phyloP scores from a whole-genome alignment of 352 stramenopile genomes.

The Peronospora destructor region DNA sequence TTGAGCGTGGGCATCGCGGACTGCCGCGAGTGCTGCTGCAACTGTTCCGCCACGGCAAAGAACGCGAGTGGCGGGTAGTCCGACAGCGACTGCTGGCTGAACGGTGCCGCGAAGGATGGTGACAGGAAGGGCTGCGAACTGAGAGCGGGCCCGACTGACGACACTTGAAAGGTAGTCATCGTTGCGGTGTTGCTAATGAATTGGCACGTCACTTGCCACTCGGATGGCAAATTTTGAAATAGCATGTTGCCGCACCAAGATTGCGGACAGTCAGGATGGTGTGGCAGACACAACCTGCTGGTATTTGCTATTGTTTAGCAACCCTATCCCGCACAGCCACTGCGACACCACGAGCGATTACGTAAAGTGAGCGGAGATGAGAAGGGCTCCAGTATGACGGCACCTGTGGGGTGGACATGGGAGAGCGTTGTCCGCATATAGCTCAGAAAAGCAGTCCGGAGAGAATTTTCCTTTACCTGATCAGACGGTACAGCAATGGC shows the following conservation, averaged over 20 bases:
- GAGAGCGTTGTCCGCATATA: not conserved
- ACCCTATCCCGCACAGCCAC: not conserved
- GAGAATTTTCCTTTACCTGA: not conserved
- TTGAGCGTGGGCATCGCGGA: conserved; percentile 9
- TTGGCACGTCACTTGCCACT: conserved; percentile 9
- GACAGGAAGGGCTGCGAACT: conserved; percentile 25
- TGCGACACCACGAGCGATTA: conserved; percentile 24
- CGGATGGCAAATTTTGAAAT: conserved; percentile 33
- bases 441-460: not conserved
- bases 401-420: conserved; percentile 2
- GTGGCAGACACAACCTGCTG: conserved; percentile 1
- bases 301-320: conserved; percentile 11
- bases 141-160: conserved; percentile 9
- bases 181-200: not conserved
- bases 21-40: conserved; percentile 10
- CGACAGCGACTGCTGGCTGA: conserved; percentile 27
- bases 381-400: conserved; percentile 13
- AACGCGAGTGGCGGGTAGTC: conserved; percentile 24
- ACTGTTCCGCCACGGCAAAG: conserved; percentile 24
- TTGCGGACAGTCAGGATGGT: conserved; percentile 15
- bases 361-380: conserved; percentile 6
- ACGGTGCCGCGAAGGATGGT: conserved; percentile 20
- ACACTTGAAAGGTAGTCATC: conserved; percentile 23
- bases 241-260: conserved; percentile 2
- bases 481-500: not conserved